Percentiles rank a stretch among this genome's conserved stretches.
Evolutionary conservation across 495 filamentous ascomycete species (phyloP).

Genomic region (Thermothielavioides terrestris): DNA sequence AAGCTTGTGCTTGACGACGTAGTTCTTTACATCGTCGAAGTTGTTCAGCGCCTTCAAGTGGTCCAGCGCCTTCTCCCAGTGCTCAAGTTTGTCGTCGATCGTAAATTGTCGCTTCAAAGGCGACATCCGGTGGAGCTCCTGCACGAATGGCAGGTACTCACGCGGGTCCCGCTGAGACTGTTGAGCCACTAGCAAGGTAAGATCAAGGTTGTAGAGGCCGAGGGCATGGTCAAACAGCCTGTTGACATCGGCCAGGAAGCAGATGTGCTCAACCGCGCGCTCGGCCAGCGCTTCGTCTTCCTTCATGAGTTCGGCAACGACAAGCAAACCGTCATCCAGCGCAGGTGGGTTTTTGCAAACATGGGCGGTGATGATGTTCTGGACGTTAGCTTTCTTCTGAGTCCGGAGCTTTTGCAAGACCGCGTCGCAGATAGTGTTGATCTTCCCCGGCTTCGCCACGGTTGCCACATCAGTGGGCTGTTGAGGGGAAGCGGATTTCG

Average conservation of each 20-base stretch:
- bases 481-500: slow-evolving; percentile 33
- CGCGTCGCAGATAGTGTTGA: slow-evolving; percentile 84
- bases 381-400: slow-evolving; percentile 60
- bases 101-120: slow-evolving; percentile 61
- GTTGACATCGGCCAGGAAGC: slow-evolving; percentile 90
- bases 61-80: slow-evolving; percentile 63
- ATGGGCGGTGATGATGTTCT: slow-evolving; percentile 89
- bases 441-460: slow-evolving; percentile 44
- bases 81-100: slow-evolving; percentile 79
- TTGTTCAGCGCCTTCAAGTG: slow-evolving; percentile 57
- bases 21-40: slow-evolving; percentile 68
- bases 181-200: slow-evolving; percentile 84
- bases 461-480: slow-evolving; percentile 6
- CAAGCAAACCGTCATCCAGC: slow-evolving; percentile 71
- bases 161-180: slow-evolving; percentile 92
- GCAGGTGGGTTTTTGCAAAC: slow-evolving; percentile 89
- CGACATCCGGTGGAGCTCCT: slow-evolving; percentile 67
- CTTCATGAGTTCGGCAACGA: slow-evolving; percentile 66
- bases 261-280: slow-evolving; percentile 87
- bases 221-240: slow-evolving; percentile 85
- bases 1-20: slow-evolving; percentile 68
- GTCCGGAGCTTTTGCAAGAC: slow-evolving; percentile 60
- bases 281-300: slow-evolving; percentile 62
- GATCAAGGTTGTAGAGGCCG: slow-evolving; percentile 82
- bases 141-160: slow-evolving; percentile 92